A percentile compares a stretch with the other conserved stretches of the same genome.
Conservation (phyloP, 192 early-diverging fungal species). For the Coemansia biformis region DNA sequence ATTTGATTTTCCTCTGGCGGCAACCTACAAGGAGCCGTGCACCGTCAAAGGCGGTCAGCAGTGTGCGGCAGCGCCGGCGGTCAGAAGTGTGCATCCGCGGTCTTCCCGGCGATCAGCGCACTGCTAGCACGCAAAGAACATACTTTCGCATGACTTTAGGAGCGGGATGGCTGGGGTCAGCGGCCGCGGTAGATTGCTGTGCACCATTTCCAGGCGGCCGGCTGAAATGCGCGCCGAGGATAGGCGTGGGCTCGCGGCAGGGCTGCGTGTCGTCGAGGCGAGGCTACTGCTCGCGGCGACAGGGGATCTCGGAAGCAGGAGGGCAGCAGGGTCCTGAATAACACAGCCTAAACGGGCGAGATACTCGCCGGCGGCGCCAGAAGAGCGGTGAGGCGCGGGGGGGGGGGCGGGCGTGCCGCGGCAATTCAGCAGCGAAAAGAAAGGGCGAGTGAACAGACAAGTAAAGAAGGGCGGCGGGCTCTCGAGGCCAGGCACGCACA, state of each 20-base stretch:
- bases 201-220: conserved; percentile 16
- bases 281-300: too few relatives aligned
- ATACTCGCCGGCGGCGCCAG: too few relatives aligned
- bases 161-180: conserved; percentile 33
- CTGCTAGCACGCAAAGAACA: conserved; percentile 5
- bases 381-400: too few relatives aligned
- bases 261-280: too few relatives aligned
- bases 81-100: too few relatives aligned
- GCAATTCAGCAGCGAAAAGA: neutral
- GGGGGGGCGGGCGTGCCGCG: neutral
- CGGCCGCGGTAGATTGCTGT: conserved; percentile 9
- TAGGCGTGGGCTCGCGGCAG: too few relatives aligned
- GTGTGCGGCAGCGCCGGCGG: neutral
- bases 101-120: neutral
- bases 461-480: neutral
- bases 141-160: conserved; percentile 52
- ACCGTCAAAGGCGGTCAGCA: neutral
- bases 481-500: too few relatives aligned
- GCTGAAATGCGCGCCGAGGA: too few relatives aligned
- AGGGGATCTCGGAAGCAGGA: too few relatives aligned
- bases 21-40: conserved; percentile 27
- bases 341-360: too few relatives aligned
- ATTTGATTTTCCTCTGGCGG: conserved; percentile 49
- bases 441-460: neutral
- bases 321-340: too few relatives aligned